Evolutionary conservation across 345 rosid species (phyloP), one percentile per base, ranked within the genome.

Genomic region (Eucalyptus dawsonii): DNA sequence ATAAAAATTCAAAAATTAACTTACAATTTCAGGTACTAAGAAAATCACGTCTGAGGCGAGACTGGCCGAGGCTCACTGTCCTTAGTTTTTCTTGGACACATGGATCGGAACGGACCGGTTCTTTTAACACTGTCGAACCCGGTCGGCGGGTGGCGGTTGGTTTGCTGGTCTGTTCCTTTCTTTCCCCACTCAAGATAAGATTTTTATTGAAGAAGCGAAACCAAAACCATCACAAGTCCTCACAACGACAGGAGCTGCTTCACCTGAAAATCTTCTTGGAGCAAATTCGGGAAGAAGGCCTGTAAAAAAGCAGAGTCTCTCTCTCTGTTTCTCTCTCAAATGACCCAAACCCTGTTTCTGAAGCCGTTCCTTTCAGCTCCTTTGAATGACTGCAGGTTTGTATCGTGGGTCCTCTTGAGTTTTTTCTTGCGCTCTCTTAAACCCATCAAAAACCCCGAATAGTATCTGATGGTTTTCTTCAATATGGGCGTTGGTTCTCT

Each of bases 271-370:
- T 76, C 22, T 40, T 76, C 47, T 76, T 44, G 85, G 29, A 76
- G 85, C 47, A 76, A 76, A 76, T 40, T 22, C 25, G 14, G 83
- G 85, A 76, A 76, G 85, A 76, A 76, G 29, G 47, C 85, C 47
- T 11, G 85, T 40, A 8, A n/a, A n/a, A 3, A 65, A 65, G 40
- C 76, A 76, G 85, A 11, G 83, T 76, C 27, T 56, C 6, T 56
- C 62, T 34, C 44, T 37, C 42, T 21, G 45, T 11, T 12, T 76
- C 47, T 58, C 76, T 37, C 80, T 87, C 88, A 65, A 86, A 90
- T 93, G 94, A 91, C 92, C 91, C 92, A 90, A 72, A 67, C 91
- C 25, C 85, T 92, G 17, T 88, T 88, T 25, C 93, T 93, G 91
- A 92, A 92, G 88, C 92, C 93, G 25, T 88, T 90, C 86, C 80